phyloP scores from a whole-genome alignment of 106 monocot species.

The Apostasia shenzhenica region DNA sequence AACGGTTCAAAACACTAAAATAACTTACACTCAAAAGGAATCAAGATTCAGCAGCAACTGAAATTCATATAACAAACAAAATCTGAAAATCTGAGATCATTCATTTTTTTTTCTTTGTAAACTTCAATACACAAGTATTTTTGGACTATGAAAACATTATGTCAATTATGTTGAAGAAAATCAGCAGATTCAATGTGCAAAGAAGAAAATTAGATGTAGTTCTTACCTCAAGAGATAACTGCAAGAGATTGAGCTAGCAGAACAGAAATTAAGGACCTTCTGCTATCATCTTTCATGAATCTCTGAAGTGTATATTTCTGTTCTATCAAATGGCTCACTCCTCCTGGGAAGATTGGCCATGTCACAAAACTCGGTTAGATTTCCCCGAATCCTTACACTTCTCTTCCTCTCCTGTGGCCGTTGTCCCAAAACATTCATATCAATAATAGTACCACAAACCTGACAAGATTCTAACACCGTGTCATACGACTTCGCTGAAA shows the following conservation, averaged over 20 bases:
- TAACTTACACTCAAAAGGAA: background rate
- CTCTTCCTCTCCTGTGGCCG: slow-evolving; percentile 49
- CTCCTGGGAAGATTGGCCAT: slow-evolving; percentile 36
- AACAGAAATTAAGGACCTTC: background rate
- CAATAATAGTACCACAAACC: slow-evolving; percentile 26
- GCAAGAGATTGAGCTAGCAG: background rate
- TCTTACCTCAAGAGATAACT: too few species aligned
- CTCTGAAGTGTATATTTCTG: slow-evolving; percentile 22
- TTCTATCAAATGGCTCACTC: slow-evolving; percentile 35
- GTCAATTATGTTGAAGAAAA: background rate
- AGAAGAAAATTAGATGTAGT: too few species aligned
- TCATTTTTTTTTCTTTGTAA: background rate
- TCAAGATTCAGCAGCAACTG: background rate
- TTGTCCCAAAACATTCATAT: slow-evolving; percentile 40
- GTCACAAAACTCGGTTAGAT: slow-evolving; percentile 33
- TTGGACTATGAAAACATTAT: background rate
- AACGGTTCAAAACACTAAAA: too few species aligned
- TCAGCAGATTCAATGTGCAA: background rate
- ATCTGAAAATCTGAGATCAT: background rate
- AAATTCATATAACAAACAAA: background rate
- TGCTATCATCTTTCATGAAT: slow-evolving; percentile 18
- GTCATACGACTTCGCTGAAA: slow-evolving; percentile 67
- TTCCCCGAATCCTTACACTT: slow-evolving; percentile 23
- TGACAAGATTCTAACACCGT: slow-evolving; percentile 41
- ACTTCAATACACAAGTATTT: background rate